phyloP scores from a whole-genome alignment of 2,329 filamentous ascomycete species.

The Zymoseptoria brevis region DNA sequence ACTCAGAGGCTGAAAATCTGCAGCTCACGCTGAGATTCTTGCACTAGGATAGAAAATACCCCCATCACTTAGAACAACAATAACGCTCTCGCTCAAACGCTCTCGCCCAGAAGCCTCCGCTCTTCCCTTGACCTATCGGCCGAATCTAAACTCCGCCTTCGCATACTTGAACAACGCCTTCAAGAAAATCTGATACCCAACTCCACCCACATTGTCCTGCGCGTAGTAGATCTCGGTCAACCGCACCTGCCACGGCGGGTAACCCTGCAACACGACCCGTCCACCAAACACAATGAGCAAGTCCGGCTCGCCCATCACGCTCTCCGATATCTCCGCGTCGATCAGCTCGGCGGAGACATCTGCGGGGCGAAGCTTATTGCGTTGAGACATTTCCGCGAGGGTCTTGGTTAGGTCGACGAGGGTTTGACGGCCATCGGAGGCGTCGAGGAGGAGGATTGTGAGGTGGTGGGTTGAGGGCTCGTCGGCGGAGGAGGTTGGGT shows the following conservation, averaged over 20 bases:
- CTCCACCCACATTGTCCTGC: constrained; percentile 40
- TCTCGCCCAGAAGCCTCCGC: neutral
- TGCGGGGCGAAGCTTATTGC: constrained; percentile 67
- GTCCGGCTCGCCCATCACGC: constrained; percentile 82
- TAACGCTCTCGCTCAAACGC: neutral
- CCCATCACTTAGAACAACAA: neutral
- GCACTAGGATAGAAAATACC: neutral
- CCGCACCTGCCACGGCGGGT: constrained; percentile 92
- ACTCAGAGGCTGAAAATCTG: neutral
- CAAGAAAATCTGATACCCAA: constrained; percentile 92
- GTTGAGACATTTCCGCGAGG: constrained; percentile 88
- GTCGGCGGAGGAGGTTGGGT: constrained; percentile 18
- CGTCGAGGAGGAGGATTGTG: constrained; percentile 70
- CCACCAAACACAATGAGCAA: constrained; percentile 81
- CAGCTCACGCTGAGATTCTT: neutral
- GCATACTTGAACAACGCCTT: constrained; percentile 76
- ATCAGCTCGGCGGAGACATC: constrained; percentile 83
- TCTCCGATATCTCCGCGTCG: constrained; percentile 73
- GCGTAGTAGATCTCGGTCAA: constrained; percentile 85
- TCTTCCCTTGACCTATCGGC: constrained; percentile 39
- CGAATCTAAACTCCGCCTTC: constrained; percentile 80
- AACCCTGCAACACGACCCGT: constrained; percentile 75
- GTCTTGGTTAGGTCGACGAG: constrained; percentile 94
- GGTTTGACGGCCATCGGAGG: constrained; percentile 83
- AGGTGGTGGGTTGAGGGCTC: constrained; percentile 36